A percentile compares a stretch with the other conserved stretches of the same genome.
Conservation (phyloP, 108 stramenopile species). For the Chaetoceros tenuissimus region DNA sequence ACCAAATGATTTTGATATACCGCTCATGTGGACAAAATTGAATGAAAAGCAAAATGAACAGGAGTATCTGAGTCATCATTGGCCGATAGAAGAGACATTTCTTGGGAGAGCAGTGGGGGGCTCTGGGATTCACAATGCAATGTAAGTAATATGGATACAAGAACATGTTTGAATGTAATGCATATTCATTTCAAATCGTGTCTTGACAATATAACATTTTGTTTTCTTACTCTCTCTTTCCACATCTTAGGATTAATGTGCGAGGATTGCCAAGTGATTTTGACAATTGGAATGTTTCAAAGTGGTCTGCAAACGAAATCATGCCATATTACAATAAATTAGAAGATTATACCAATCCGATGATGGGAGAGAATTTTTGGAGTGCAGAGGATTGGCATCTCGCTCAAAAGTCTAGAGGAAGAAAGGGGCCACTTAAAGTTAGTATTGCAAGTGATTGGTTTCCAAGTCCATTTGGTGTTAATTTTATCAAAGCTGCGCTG, state of each 20-base stretch:
- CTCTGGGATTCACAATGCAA: conserved; percentile 16
- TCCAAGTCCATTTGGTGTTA: conserved; percentile 3
- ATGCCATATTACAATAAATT: conserved; percentile 4
- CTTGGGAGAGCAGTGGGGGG: conserved; percentile 13
- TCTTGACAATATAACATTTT: no score
- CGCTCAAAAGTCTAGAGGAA: not conserved
- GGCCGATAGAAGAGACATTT: conserved; percentile 9
- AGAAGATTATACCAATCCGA: conserved; percentile 1
- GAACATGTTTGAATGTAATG: no score
- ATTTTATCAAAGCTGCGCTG: conserved; percentile 5
- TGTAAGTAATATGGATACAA: conserved; percentile 6
- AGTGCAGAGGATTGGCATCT: not conserved
- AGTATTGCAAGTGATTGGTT: not conserved
- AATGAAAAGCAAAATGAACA: conserved; percentile 2
- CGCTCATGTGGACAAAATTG: conserved; percentile 14
- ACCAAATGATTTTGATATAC: conserved; percentile 14
- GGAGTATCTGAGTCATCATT: conserved; percentile 6
- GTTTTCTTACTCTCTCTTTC: no score
- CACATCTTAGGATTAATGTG: conserved; percentile 9
- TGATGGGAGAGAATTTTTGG: not conserved
- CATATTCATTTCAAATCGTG: no score
- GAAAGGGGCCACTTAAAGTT: conserved; percentile 4
- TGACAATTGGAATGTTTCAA: conserved; percentile 9
- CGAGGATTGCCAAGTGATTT: conserved; percentile 9
- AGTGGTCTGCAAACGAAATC: conserved; percentile 8